Evolutionary conservation across 176 grass and related monocot species (phyloP).

Genomic region (Oropetium thomaeum): DNA sequence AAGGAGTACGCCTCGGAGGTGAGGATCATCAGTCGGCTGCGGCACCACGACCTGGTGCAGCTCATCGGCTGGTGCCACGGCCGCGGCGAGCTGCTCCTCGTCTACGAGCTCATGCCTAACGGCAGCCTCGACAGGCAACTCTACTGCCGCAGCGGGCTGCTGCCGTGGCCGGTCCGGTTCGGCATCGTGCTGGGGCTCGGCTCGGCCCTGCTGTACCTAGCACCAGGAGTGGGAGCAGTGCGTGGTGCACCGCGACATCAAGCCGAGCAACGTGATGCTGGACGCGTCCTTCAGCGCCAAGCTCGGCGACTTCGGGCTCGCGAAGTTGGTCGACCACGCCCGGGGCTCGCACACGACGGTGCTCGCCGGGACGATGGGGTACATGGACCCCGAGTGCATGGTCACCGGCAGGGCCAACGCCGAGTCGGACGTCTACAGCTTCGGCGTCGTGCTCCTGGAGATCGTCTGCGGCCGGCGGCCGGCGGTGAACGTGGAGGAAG

Average conservation of each 20-base stretch:
- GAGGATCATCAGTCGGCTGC: slow-evolving; percentile 50
- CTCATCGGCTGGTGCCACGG: slow-evolving; percentile 64
- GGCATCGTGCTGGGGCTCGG: background rate
- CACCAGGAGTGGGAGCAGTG: background rate
- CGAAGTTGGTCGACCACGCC: slow-evolving; percentile 30
- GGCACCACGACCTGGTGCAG: slow-evolving; percentile 60
- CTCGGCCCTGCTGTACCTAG: background rate
- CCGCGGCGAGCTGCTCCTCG: slow-evolving; percentile 24
- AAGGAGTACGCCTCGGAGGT: slow-evolving; percentile 63
- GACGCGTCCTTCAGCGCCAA: slow-evolving; percentile 33
- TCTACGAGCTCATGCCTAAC: slow-evolving; percentile 40
- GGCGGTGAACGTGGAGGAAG: accelerated
- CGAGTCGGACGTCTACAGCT: slow-evolving; percentile 33
- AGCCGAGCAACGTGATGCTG: slow-evolving; percentile 41
- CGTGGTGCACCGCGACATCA: slow-evolving; percentile 37
- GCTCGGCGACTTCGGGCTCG: slow-evolving; percentile 41
- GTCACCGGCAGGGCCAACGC: no score
- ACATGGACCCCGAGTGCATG: slow-evolving; percentile 35
- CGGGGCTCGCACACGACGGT: background rate
- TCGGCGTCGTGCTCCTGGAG: slow-evolving; percentile 48
- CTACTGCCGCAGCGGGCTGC: background rate
- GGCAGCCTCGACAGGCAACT: slow-evolving; percentile 53
- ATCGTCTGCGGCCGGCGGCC: background rate
- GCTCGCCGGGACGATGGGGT: slow-evolving; percentile 30
- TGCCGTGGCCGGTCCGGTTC: background rate